Base-by-base conservation (phyloP, 176 grass and related monocot species). In the Avena sativa region DNA sequence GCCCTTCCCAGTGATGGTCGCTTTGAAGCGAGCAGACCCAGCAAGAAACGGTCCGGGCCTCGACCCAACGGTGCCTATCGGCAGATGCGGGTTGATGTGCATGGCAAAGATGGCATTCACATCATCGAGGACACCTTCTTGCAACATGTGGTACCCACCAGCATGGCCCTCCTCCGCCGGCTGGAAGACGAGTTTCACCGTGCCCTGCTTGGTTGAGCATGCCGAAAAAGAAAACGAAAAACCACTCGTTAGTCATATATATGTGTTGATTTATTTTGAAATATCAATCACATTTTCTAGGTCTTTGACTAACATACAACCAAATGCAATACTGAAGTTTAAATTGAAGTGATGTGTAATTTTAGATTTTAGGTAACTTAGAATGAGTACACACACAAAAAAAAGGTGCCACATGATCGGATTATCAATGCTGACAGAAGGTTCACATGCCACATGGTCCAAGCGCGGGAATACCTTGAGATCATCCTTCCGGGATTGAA, bases 401-500 rank as follows among this genome's bases (percentile, higher is more conserved):
- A 5, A 43, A 5, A 43, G 23, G 23, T 28, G 28, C 28, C 28
- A 28, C 2, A 28, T 28, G 28, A 28, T 28, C 28, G 28, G 1
- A 28, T 28, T 28, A 43, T 43, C 40, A 43, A 43, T 43, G 40
- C 40, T 43, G 1, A 8, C 6, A 43, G 40, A 43, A 43, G 40
- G 40, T 43, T 43, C 5, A 8, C 6, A 43, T 43, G 40, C 40
- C 40, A 43, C 40, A 43, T 43, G 40, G 47, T 48, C 9, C 23
- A 23, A 15, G 46, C 2, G 47, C 1, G 36, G 2, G 44, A 28
- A 10, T 91, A 96, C 94, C 87, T 88, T 96, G 2, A 97, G 38
- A 65, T 85, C 30, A 28, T 59, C 40, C 25, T 56, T 95, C 15
- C 49, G 65, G 20, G 85, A 84, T 34, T 92, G 93, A 48, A 95